Percentiles rank a stretch among this genome's conserved stretches.
These are phyloP conservation scores for Mycena crocata DNA, from an alignment of 768 basidiomycete species.

Conservation along the genomic window DNA sequence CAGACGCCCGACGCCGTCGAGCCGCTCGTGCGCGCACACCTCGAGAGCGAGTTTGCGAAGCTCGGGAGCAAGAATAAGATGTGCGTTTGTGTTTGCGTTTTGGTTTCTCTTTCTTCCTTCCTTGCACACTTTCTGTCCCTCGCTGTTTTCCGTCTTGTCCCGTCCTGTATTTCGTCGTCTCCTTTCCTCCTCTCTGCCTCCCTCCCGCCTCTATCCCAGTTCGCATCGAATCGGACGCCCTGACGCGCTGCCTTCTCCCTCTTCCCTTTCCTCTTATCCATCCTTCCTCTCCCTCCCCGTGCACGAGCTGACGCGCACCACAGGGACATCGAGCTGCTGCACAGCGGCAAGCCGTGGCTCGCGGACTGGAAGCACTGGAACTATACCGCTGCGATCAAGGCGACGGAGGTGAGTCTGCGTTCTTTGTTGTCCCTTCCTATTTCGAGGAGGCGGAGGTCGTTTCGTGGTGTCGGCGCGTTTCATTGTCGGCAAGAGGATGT, in stretches of 20 bases:
- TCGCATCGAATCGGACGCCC: not conserved
- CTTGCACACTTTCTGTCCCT: too few relatives aligned
- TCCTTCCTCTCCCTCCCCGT: not conserved
- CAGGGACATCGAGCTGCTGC: conserved; percentile 69
- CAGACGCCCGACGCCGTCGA: conserved; percentile 84
- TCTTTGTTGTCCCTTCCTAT: not conserved
- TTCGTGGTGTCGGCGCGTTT: not conserved
- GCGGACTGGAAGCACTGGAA: conserved; percentile 91
- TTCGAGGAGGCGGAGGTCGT: not conserved
- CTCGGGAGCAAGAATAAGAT: conserved; percentile 88
- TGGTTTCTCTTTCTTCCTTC: not conserved
- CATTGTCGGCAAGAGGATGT: too few relatives aligned
- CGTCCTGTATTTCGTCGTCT: too few relatives aligned
- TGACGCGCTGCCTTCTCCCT: not conserved
- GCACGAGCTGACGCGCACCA: not conserved
- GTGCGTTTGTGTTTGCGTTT: conserved; percentile 9
- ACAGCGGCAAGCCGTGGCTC: conserved; percentile 93
- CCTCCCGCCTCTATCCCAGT: not conserved
- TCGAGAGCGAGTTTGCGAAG: conserved; percentile 86
- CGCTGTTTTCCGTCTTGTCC: not conserved
- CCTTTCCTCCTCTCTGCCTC: not conserved
- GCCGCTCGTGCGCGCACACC: conserved; percentile 75
- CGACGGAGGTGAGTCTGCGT: conserved; percentile 72
- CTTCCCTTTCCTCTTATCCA: not conserved
- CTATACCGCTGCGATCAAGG: conserved; percentile 87